Base-by-base conservation (phyloP, 768 basidiomycete genomes). In the Coprinopsis marcescibilis region DNA sequence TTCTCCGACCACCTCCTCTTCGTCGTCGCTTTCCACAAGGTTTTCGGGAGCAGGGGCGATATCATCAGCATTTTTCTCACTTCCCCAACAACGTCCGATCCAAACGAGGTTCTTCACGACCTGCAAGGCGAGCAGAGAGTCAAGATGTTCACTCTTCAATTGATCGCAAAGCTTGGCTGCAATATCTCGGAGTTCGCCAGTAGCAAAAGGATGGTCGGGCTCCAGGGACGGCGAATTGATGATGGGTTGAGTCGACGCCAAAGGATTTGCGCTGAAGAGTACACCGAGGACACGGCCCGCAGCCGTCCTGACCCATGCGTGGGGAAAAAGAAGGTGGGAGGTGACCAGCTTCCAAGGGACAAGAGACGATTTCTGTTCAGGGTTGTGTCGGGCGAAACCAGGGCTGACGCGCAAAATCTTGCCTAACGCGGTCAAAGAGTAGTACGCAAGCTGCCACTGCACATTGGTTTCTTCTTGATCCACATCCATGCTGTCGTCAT, bases 71-170 rank as follows among this genome's bases (percentile, higher is more conserved):
- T 13, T 63, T 57, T n/a, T 50, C 59, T 14, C 57, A 55, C 14
- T 71, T 64, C n/a, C n/a, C 49, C 70, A 73, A 62, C 89, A 95
- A 61, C 84, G 85, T 19, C 89, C 90, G n/a, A 95, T 68, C 59
- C 86, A 93, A 57, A 94, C 91, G 20, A 98, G 63, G 56, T 97
- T 91, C 70, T 96, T 97, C 55, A 95, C 90, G 8, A 90, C 67
- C 65, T 97, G 91, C 53, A 91, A 59, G 49, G 82, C 73, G n/a
- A 89, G 71, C 0, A 73, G 57, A 19, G 82, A 81, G 53, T 89
- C 86, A 36, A 91, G 65, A 50, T 89, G 77, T 13, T 82, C 75
- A 57, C 92, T 91, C 65, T 85, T 86, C 50, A 99, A 74, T 59
- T 97, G 82, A 15, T 80, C 61, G 36, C 80, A 85, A 24, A 85